phyloP scores from a whole-genome alignment of 108 stramenopile species.

The Phaeodactylum tricornutum region DNA sequence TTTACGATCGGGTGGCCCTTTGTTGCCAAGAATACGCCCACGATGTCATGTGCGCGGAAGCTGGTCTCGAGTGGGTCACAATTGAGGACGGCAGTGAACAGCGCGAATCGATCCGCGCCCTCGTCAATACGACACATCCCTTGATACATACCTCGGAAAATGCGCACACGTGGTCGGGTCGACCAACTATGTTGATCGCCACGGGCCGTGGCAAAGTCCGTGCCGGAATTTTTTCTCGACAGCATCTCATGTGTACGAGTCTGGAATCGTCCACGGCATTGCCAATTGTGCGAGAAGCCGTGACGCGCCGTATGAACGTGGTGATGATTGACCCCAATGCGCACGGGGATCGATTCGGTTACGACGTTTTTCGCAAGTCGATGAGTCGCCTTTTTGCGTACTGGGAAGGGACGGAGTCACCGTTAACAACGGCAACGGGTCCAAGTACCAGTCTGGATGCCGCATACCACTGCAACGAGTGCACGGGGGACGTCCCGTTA shows the following conservation, averaged over 20 bases:
- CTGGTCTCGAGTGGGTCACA: constrained; percentile 50
- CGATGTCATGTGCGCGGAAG: constrained; percentile 46
- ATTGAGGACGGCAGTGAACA: constrained; percentile 29
- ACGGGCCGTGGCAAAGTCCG: constrained; percentile 75
- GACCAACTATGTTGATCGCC: constrained; percentile 41
- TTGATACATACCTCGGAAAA: background rate
- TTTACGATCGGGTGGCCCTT: constrained; percentile 55
- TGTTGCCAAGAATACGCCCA: constrained; percentile 63
- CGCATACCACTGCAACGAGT: no score
- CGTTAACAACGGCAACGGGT: background rate
- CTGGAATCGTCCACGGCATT: constrained; percentile 62
- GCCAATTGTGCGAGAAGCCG: constrained; percentile 49
- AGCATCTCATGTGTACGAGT: constrained; percentile 49
- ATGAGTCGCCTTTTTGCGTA: constrained; percentile 33
- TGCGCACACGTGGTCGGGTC: background rate
- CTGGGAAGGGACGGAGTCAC: background rate
- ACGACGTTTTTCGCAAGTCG: constrained; percentile 43
- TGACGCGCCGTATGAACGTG: constrained; percentile 45
- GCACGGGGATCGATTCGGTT: constrained; percentile 47
- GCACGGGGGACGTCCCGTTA: no score
- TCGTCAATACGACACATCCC: constrained; percentile 28
- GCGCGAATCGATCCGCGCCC: constrained; percentile 34
- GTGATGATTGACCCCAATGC: constrained; percentile 69
- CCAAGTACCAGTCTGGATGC: no score
- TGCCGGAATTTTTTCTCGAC: constrained; percentile 64